phyloP scores from a whole-genome alignment of 169 alveolate genomes.

The Plasmodium vivax region DNA sequence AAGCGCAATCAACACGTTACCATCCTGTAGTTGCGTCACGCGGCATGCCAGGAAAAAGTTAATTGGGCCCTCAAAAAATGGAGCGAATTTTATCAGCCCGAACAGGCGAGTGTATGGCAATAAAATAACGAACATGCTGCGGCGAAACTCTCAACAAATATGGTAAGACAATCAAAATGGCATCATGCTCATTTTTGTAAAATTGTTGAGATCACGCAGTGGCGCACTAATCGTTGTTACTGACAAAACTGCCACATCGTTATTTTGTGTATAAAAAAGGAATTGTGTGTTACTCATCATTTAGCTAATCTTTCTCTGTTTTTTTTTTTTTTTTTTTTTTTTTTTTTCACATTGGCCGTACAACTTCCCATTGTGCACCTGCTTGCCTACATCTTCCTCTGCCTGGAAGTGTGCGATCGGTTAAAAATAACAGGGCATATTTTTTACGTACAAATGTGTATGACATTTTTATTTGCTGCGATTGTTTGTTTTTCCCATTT shows the following conservation, averaged over 20 bases:
- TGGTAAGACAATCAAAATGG: not conserved
- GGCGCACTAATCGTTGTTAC: not conserved
- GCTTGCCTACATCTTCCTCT: slow-evolving; percentile 48
- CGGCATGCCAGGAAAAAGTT: not conserved
- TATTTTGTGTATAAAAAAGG: slow-evolving; percentile 5
- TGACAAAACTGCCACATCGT: not conserved
- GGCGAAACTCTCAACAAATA: not conserved
- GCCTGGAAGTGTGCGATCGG: slow-evolving; percentile 10
- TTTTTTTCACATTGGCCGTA: slow-evolving; percentile 1
- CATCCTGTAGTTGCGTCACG: not conserved
- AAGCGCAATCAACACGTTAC: not conserved
- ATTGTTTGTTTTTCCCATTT: not conserved
- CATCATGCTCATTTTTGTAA: not conserved
- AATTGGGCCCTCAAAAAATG: not conserved
- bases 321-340: slow-evolving; percentile 21
- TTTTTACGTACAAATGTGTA: not conserved
- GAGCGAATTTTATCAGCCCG: not conserved
- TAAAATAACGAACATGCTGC: not conserved
- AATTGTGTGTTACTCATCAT: not conserved
- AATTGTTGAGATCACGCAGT: not conserved
- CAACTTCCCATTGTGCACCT: slow-evolving; percentile 51
- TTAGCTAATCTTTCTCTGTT: not conserved
- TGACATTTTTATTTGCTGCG: not conserved
- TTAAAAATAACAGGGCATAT: slow-evolving; percentile 5
- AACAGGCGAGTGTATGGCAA: not conserved